A percentile compares a stretch with the other conserved stretches of the same genome.
Evolutionary conservation across 345 rosid genomes (phyloP).

Genomic region (Cardiospermum halicacabum): DNA sequence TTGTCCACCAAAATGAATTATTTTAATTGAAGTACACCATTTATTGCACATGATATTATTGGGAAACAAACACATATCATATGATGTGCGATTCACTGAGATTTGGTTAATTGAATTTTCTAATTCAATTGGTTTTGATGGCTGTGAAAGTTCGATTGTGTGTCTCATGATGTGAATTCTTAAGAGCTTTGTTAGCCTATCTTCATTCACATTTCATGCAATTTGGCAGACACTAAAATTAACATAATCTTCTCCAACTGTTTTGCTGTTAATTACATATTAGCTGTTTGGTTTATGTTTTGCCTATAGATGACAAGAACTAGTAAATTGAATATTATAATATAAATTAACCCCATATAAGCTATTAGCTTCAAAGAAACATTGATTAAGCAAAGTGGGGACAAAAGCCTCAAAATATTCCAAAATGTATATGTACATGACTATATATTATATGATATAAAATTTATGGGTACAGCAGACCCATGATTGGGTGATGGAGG

Average conservation of each 20-base stretch:
- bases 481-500: conserved; percentile 13
- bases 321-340: too few species aligned
- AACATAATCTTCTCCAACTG: not conserved
- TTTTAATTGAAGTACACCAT: conserved; percentile 7
- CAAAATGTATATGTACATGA: too few species aligned
- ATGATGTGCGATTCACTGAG: conserved; percentile 10
- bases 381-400: not conserved
- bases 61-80: conserved; percentile 22
- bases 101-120: conserved; percentile 7
- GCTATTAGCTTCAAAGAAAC: not conserved
- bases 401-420: conserved; percentile 17
- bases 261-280: not conserved
- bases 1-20: not conserved
- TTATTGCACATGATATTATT: conserved; percentile 24
- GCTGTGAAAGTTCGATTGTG: conserved; percentile 14
- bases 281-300: not conserved
- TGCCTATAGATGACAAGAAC: too few species aligned
- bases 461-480: not conserved
- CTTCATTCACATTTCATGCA: not conserved
- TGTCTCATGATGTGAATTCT: conserved; percentile 15
- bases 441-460: too few species aligned
- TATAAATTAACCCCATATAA: too few species aligned
- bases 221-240: not conserved
- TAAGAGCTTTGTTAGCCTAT: conserved; percentile 2
- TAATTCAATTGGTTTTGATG: conserved; percentile 10